Evolutionary conservation across 148 eudicot genomes (phyloP).

Genomic region (Polygonum aviculare): DNA sequence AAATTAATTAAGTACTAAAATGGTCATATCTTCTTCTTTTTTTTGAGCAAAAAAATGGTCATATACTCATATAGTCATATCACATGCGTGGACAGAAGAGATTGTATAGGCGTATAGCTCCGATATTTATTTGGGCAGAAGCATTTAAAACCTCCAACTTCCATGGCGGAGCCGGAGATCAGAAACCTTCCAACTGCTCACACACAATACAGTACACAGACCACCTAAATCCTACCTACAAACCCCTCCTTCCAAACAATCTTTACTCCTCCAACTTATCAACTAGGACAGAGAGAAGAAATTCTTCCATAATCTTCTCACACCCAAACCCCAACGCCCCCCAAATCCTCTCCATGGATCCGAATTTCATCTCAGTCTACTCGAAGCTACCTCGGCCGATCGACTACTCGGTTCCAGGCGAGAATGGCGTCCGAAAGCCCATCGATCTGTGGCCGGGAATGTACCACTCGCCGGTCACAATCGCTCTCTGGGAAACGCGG

Average conservation of each 20-base stretch:
- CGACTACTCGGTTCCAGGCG: slow-evolving; percentile 23
- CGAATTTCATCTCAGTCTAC: slow-evolving; percentile 48
- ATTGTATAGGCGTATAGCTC: background rate
- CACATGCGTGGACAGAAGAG: background rate
- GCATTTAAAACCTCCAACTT: slow-evolving; percentile 2
- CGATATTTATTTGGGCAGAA: background rate
- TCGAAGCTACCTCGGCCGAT: slow-evolving; percentile 60
- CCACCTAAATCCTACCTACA: slow-evolving; percentile 10
- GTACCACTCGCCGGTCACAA: slow-evolving; percentile 96
- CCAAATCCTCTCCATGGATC: background rate
- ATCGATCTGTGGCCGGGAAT: slow-evolving; percentile 93
- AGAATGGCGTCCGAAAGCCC: slow-evolving; percentile 45
- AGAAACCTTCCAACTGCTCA: background rate
- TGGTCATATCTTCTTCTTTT: too few relatives aligned
- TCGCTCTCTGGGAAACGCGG: slow-evolving; percentile 91
- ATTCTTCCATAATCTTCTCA: background rate
- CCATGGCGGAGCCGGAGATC: slow-evolving; percentile 10
- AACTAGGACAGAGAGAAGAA: background rate
- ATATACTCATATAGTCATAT: background rate
- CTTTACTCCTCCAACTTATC: background rate
- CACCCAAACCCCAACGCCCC: background rate
- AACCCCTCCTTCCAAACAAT: background rate
- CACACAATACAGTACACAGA: background rate
- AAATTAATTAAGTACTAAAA: too few relatives aligned
- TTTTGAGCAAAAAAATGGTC: too few relatives aligned